Evolutionary conservation across 1,139 yeast species (phyloP).

Genomic region (Suhomyces maxii): DNA sequence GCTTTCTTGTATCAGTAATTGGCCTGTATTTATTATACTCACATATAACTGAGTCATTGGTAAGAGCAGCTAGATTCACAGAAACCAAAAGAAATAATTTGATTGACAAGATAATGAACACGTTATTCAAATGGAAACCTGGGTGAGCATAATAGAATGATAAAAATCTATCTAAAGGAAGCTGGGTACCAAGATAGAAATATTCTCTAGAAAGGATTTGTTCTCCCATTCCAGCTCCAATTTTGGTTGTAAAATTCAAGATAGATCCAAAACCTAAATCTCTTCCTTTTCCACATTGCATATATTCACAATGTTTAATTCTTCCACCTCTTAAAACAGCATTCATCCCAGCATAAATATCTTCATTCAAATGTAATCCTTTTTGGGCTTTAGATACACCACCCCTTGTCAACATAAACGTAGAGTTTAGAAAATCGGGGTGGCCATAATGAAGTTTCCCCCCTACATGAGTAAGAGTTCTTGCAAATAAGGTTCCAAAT

Average conservation of each 20-base stretch:
- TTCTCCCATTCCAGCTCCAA: conserved; percentile 63
- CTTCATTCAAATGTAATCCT: conserved; percentile 56
- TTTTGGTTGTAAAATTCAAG: conserved; percentile 53
- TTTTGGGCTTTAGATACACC: conserved; percentile 58
- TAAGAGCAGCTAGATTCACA: conserved; percentile 48
- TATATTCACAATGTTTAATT: conserved; percentile 56
- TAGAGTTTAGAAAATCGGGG: conserved; percentile 52
- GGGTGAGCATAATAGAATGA: conserved; percentile 59
- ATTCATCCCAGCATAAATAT: conserved; percentile 58
- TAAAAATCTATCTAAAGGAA: conserved; percentile 52
- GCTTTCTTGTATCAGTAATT: conserved; percentile 46
- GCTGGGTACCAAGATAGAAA: conserved; percentile 48
- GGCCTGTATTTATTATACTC: conserved; percentile 47
- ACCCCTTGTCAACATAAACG: conserved; percentile 56
- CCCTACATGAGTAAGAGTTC: conserved; percentile 56
- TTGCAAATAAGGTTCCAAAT: conserved; percentile 55
- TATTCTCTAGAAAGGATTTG: conserved; percentile 56
- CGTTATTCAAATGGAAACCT: conserved; percentile 56
- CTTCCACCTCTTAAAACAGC: conserved; percentile 53
- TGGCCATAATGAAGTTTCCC: conserved; percentile 59
- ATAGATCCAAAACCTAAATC: conserved; percentile 57
- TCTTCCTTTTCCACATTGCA: conserved; percentile 60
- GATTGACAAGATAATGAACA: conserved; percentile 49
- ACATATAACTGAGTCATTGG: conserved; percentile 47
- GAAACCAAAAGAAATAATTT: conserved; percentile 48